Evolutionary conservation across 331 rosid genomes (phyloP).

Genomic region (Acacia pycnantha): DNA sequence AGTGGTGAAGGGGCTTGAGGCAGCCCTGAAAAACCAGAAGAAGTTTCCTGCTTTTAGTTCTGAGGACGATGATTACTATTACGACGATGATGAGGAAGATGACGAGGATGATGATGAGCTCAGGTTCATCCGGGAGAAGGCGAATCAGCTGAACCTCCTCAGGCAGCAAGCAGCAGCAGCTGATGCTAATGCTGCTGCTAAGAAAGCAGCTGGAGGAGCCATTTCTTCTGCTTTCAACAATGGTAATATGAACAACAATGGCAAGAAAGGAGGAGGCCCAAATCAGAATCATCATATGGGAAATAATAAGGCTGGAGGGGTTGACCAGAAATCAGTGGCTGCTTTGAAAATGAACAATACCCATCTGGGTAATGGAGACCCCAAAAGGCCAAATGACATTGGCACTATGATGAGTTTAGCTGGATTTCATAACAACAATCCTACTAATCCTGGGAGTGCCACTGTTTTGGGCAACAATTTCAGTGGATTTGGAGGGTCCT

Average conservation of each 20-base stretch:
- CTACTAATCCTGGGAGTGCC: constrained; percentile 22
- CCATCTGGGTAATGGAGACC: constrained; percentile 44
- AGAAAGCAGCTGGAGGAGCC: constrained; percentile 40
- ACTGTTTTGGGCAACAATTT: constrained; percentile 42
- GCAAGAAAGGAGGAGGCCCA: constrained; percentile 45
- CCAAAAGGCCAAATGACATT: constrained; percentile 52
- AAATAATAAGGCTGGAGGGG: constrained; percentile 43
- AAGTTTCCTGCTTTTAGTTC: constrained; percentile 48
- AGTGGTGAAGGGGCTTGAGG: constrained; percentile 49
- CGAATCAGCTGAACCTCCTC: constrained; percentile 47
- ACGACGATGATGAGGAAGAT: constrained; percentile 49
- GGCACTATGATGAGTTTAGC: constrained; percentile 74
- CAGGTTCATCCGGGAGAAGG: constrained; percentile 44
- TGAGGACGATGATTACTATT: constrained; percentile 53
- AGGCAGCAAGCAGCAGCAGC: constrained; percentile 58
- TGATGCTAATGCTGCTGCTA: constrained; percentile 41
- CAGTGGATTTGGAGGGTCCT: constrained; percentile 38
- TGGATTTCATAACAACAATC: constrained; percentile 55
- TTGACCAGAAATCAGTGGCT: constrained; percentile 66
- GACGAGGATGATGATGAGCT: constrained; percentile 46
- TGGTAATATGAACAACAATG: constrained; percentile 46
- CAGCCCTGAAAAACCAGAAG: constrained; percentile 53
- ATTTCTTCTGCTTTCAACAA: constrained; percentile 33
- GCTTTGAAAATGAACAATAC: constrained; percentile 59
- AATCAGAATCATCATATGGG: constrained; percentile 48